Evolutionary conservation across 2,329 filamentous ascomycete species (phyloP).

Genomic region (Aspergillus sp.): DNA sequence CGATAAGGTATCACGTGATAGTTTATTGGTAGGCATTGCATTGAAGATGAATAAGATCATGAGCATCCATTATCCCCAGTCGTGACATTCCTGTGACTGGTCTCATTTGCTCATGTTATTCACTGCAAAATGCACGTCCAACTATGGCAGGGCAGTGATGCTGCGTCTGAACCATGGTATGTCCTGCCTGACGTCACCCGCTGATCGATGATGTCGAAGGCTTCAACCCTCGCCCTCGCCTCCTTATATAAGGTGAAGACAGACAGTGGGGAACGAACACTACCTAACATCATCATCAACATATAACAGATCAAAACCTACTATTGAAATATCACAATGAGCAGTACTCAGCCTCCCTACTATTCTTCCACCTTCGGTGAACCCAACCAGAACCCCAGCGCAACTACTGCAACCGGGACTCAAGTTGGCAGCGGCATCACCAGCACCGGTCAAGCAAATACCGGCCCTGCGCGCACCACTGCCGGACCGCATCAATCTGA

Average conservation of each 20-base stretch:
- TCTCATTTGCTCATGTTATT: background rate
- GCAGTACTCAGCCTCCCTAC: slow-evolving; percentile 19
- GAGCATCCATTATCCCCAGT: background rate
- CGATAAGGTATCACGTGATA: background rate
- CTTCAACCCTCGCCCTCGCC: background rate
- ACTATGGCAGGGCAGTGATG: background rate
- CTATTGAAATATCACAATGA: slow-evolving; percentile 12
- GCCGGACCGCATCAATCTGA: slow-evolving; percentile 22
- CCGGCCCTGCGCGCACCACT: slow-evolving; percentile 17
- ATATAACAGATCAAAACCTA: background rate
- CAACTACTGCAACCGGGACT: slow-evolving; percentile 17
- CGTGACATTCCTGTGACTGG: background rate
- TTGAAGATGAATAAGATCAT: background rate
- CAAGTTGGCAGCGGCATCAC: slow-evolving; percentile 15
- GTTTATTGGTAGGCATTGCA: background rate
- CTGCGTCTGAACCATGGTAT: background rate
- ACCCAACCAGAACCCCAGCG: slow-evolving; percentile 13
- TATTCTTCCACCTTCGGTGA: slow-evolving; percentile 13
- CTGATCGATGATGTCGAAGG: slow-evolving; percentile 12
- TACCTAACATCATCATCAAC: background rate
- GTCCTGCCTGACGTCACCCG: slow-evolving; percentile 11
- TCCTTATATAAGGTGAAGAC: background rate
- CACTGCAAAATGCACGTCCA: background rate
- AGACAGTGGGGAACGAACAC: background rate
- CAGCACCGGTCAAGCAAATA: slow-evolving; percentile 14